Conservation (phyloP, 208 protist species). For the Trypanosoma theileri region DNA sequence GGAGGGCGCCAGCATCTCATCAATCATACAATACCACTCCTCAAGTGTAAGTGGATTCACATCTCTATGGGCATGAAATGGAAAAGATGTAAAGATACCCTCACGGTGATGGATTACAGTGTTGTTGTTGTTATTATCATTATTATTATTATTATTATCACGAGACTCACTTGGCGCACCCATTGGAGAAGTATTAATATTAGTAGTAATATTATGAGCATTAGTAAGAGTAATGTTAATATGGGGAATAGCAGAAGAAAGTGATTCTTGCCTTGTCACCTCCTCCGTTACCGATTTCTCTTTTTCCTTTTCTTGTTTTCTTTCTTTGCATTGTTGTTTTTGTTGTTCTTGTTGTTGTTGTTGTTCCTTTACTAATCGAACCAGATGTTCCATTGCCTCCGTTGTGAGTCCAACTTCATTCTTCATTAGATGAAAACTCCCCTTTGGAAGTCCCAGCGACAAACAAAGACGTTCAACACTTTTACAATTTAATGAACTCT, state of each 20-base stretch:
- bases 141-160: background rate
- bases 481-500: too few species aligned
- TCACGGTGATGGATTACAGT: background rate
- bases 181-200: background rate
- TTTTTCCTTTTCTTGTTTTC: too few species aligned
- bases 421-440: too few species aligned
- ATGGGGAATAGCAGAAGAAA: background rate
- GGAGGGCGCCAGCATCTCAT: background rate
- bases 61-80: background rate
- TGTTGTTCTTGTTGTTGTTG: too few species aligned
- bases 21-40: conserved; percentile 15
- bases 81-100: conserved; percentile 4
- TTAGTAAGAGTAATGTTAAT: background rate
- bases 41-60: background rate
- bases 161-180: background rate
- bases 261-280: too few species aligned
- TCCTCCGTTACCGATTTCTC: too few species aligned
- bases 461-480: too few species aligned
- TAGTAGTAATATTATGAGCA: background rate
- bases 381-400: too few species aligned
- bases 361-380: too few species aligned
- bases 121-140: background rate
- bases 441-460: too few species aligned
- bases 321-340: too few species aligned
- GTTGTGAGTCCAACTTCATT: too few species aligned